Base-by-base conservation (phyloP, 2,329 filamentous ascomycete species). In the Chalaropsis ovoidea region DNA sequence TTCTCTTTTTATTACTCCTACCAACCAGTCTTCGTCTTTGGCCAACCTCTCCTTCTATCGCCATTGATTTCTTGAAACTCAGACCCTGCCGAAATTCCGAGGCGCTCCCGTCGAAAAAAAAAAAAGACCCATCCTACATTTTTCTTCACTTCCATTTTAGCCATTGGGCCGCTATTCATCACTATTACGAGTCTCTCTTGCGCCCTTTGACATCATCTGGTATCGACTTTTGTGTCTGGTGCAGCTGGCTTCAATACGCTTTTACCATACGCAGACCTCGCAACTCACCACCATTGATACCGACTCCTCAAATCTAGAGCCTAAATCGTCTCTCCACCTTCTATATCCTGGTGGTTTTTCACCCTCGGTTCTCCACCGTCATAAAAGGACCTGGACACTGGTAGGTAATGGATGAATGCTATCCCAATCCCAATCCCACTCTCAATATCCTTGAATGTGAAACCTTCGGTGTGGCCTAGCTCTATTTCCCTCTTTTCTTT, bases 331-430 rank as follows among this genome's bases (percentile, higher is more conserved):
- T 8, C 35, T 22, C 19, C 19, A 24, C 8, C n/a, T 24, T 31
- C 43, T 15, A 35, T 15, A 35, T 47, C 61, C 61, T 0, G 31
- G 31, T n/a, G 42, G 22, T 52, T 62, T 22, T 62, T 39, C 15
- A 41, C 41, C 27, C 42, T 49, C 61, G 61, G 24, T 35, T 62
- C 61, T 47, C 61, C 24, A 62, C 61, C 24, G 42, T 15, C 42
- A 62, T 49, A 49, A 62, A 62, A 47, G 43, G 24, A 19, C 42
- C 61, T 62, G 41, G 17, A 62, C 15, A 62, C 41, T 62, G 45
- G 61, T 47, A 62, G 61, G 43, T 62, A 49, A 62, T 49, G n/a
- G 10, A 13, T 19, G 45, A n/a, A 49, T 62, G n/a, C 61, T 47
- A 49, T 62, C 45, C 22, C 22, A 31, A 31, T 24, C 41, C n/a